These are phyloP conservation scores for Pseudohalonectria lignicola DNA, from an alignment of 2,329 filamentous ascomycete species.

Conservation along the genomic window DNA sequence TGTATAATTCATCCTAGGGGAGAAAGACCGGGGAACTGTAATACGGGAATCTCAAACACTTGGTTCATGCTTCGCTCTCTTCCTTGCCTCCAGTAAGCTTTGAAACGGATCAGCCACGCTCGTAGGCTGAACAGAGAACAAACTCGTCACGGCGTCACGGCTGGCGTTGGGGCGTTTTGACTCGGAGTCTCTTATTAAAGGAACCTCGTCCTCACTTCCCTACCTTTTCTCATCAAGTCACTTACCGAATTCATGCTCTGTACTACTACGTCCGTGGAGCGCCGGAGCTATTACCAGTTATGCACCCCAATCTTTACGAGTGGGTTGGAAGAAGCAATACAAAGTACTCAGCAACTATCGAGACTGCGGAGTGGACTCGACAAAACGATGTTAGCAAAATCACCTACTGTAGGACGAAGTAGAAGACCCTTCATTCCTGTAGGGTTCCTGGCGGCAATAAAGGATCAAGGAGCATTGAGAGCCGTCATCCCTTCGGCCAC, in stretches of 20 bases:
- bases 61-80: background rate
- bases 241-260: background rate
- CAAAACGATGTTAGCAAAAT: too few species aligned
- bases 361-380: too few species aligned
- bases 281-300: too few species aligned
- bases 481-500: too few species aligned
- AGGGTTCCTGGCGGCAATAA: too few species aligned
- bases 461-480: too few species aligned
- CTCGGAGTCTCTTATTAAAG: background rate
- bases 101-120: background rate
- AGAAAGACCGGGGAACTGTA: background rate
- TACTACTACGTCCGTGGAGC: background rate
- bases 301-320: too few species aligned
- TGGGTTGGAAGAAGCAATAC: too few species aligned
- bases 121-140: background rate
- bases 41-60: background rate
- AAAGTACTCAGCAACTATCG: too few species aligned
- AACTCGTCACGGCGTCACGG: background rate
- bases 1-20: background rate
- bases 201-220: too few species aligned
- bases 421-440: too few species aligned
- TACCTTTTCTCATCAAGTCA: background rate
- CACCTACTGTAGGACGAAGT: too few species aligned
- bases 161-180: background rate
- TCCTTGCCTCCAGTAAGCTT: background rate